Percentiles rank a stretch among this genome's conserved stretches.
phyloP scores from a whole-genome alignment of 2,329 filamentous ascomycete genomes.

The Emmonsia crescens region DNA sequence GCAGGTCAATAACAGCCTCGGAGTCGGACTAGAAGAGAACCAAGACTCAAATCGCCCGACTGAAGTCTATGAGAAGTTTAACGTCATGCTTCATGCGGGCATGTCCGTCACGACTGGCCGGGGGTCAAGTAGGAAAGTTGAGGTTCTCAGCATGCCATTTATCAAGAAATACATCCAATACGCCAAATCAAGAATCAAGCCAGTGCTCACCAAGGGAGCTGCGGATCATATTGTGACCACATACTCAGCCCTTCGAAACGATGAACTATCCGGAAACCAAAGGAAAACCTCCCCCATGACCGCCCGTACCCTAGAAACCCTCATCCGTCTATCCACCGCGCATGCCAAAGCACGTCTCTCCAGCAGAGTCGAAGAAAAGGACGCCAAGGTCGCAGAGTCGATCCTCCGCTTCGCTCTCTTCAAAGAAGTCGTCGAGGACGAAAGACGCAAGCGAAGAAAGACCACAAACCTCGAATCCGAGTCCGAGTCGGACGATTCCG shows the following conservation, averaged over 20 bases:
- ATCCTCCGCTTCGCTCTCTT: constrained; percentile 93
- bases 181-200: constrained; percentile 83
- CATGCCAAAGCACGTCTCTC: constrained; percentile 90
- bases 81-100: constrained; percentile 88
- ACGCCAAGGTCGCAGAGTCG: constrained; percentile 75
- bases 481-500: constrained; percentile 30
- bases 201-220: constrained; percentile 78
- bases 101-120: constrained; percentile 67
- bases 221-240: constrained; percentile 84
- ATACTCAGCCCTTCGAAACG: constrained; percentile 87
- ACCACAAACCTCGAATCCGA: constrained; percentile 57
- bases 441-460: constrained; percentile 74
- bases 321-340: constrained; percentile 95
- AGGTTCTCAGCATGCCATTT: constrained; percentile 91
- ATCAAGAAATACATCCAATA: constrained; percentile 99
- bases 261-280: constrained; percentile 90
- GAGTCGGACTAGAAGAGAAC: constrained; percentile 71
- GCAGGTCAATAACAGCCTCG: constrained; percentile 69
- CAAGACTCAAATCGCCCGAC: constrained; percentile 63
- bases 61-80: constrained; percentile 92
- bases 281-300: constrained; percentile 91
- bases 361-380: constrained; percentile 75
- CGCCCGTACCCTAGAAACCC: constrained; percentile 88
- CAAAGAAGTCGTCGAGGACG: constrained; percentile 76
- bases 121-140: constrained; percentile 62